Base-by-base conservation (phyloP, 2,329 filamentous ascomycete genomes). In the Epichloe coenophiala region DNA sequence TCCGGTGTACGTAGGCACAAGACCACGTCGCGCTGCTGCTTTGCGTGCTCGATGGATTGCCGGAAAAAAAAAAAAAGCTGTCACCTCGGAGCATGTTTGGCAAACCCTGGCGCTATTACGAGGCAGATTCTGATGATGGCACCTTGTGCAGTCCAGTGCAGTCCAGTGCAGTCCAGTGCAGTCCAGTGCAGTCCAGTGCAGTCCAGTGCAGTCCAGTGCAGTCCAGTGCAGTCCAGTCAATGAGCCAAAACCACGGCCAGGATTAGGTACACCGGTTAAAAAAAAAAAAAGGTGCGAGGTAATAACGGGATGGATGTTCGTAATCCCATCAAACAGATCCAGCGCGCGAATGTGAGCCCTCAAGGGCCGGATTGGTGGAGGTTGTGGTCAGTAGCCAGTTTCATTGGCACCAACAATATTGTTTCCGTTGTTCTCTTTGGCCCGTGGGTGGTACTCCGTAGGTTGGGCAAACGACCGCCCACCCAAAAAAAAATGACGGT, bases 401-500 rank as follows among this genome's bases (percentile, higher is more conserved):
- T 23, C 9, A 17, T 21, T 9, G 21, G 19, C 21, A 21, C n/a
- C 4, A 39, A 35, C 4, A 39, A 35, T 23, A n/a, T 46, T 19
- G 8, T 19, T 7, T 35, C 15, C 33, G 27, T 17, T 44, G n/a
- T 11, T n/a, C 5, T 11, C 27, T 21, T 45, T 45, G 31, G 43
- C 31, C 21, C 43, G 31, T 36, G 31, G 31, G n/a, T 23, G 43
- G 38, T 40, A 40, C n/a, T 36, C 13, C 39, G 19, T 8, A 47
- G 48, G 51, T 52, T 43, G 47, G 51, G 51, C 43, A 47, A 52
- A 47, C 35, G 51, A 44, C 51, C 43, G 35, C 36, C n/a, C 41
- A 38, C 6, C 46, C 45, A n/a, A 47, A 39, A 39, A 47, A 47
- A 39, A 47, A 39, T 17, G 17, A 47, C 35, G 36, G 37, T 4